Percentiles rank a stretch among this genome's conserved stretches.
phyloP scores from a whole-genome alignment of 305 asterid species.

The Ajuga reptans region DNA sequence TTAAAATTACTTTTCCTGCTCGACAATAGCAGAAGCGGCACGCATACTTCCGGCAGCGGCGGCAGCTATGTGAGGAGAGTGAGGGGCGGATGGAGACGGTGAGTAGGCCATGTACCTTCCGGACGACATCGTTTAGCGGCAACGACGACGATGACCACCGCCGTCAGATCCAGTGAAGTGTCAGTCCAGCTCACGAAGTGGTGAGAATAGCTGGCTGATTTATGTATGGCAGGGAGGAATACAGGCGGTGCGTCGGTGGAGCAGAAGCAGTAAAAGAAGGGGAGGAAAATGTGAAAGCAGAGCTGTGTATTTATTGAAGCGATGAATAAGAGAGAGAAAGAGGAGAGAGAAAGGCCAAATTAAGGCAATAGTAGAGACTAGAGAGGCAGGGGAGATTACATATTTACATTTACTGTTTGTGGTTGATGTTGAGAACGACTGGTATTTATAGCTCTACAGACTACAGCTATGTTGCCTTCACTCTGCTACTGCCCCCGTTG shows the following conservation, averaged over 20 bases:
- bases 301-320: constrained; percentile 32
- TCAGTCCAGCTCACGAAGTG: background rate
- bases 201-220: constrained; percentile 25
- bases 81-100: constrained; percentile 34
- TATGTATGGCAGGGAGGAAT: background rate
- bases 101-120: constrained; percentile 43
- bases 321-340: constrained; percentile 1
- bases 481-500: constrained; percentile 4
- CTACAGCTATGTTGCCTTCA: background rate
- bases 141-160: constrained; percentile 15
- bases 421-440: constrained; percentile 22
- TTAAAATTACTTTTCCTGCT: constrained; percentile 43
- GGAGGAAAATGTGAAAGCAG: constrained; percentile 15
- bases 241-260: constrained; percentile 30
- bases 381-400: background rate
- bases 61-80: constrained; percentile 39
- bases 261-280: constrained; percentile 12
- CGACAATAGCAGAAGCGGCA: constrained; percentile 43
- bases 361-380: no score
- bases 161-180: constrained; percentile 30
- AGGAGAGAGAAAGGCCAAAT: background rate
- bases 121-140: constrained; percentile 30
- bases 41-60: constrained; percentile 35
- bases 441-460: background rate
- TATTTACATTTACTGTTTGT: constrained; percentile 16